Evolutionary conservation across 495 filamentous ascomycete species (phyloP).

Genomic region (Annulohypoxylon nitens): DNA sequence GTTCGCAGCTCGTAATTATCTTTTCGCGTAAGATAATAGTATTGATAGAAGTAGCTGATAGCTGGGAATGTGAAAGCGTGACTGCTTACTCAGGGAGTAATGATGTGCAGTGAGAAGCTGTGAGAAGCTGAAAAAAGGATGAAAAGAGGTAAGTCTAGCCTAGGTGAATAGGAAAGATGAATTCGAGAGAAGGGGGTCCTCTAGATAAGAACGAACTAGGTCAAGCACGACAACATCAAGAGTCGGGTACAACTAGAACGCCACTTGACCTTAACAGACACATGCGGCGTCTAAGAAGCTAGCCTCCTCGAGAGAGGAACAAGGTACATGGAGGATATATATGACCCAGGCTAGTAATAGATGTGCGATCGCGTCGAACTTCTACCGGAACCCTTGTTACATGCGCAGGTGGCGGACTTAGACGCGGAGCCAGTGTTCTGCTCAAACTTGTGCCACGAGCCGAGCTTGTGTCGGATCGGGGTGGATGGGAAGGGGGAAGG

Average conservation of each 20-base stretch:
- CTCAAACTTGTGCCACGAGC: slow-evolving; percentile 35
- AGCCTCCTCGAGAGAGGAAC: slow-evolving; percentile 15
- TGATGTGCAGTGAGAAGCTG: slow-evolving; percentile 22
- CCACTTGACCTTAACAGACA: slow-evolving; percentile 31
- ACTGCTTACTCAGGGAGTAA: slow-evolving; percentile 22
- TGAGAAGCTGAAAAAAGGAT: slow-evolving; percentile 36
- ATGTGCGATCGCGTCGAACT: slow-evolving; percentile 33
- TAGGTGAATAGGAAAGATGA: slow-evolving; percentile 16
- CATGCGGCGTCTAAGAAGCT: slow-evolving; percentile 19
- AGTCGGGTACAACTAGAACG: slow-evolving; percentile 14
- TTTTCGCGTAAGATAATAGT: slow-evolving; percentile 5
- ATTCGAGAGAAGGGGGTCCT: slow-evolving; percentile 14
- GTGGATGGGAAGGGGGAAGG: slow-evolving; percentile 3
- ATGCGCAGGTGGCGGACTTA: slow-evolving; percentile 39
- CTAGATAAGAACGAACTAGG: slow-evolving; percentile 32
- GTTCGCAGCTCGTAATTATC: slow-evolving; percentile 13
- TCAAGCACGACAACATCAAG: slow-evolving; percentile 8
- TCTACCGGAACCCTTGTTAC: slow-evolving; percentile 33
- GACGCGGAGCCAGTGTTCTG: slow-evolving; percentile 23
- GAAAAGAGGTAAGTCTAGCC: slow-evolving; percentile 9
- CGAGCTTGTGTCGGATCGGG: slow-evolving; percentile 17
- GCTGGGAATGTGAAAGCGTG: slow-evolving; percentile 19
- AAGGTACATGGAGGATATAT: slow-evolving; percentile 14
- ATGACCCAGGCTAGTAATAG: slow-evolving; percentile 20
- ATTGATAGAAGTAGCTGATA: slow-evolving; percentile 1